Percentiles rank a stretch among this genome's conserved stretches.
Conservation (phyloP, 768 basidiomycete genomes). For the Russula sp. region DNA sequence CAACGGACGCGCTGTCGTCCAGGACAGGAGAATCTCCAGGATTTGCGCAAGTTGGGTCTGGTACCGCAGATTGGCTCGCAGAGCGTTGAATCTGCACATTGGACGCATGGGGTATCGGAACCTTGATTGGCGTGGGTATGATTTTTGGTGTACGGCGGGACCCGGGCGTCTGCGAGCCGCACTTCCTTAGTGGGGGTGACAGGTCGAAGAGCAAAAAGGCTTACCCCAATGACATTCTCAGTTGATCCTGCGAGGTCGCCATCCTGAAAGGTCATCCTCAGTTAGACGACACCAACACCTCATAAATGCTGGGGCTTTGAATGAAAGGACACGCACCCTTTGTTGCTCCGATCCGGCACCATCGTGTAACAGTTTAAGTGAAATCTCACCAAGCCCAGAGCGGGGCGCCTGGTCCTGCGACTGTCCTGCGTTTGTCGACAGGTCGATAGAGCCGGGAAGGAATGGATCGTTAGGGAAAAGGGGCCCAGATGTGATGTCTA, state of each 20-base stretch:
- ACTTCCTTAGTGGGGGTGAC: background rate
- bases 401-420: background rate
- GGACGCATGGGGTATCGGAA: slow-evolving; percentile 7
- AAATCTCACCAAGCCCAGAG: background rate
- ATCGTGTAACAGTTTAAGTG: background rate
- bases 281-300: background rate
- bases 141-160: slow-evolving; percentile 5
- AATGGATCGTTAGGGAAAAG: slow-evolving; percentile 11
- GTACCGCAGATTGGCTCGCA: background rate
- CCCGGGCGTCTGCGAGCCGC: background rate
- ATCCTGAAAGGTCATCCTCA: slow-evolving; percentile 9
- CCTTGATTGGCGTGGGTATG: slow-evolving; percentile 19
- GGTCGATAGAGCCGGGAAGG: background rate
- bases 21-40: slow-evolving; percentile 8
- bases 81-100: slow-evolving; percentile 17
- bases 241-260: background rate
- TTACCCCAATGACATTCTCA: background rate
- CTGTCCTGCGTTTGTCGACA: background rate
- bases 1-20: slow-evolving; percentile 15
- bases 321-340: background rate
- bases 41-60: background rate
- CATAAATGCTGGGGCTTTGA: background rate
- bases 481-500: slow-evolving; percentile 15
- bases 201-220: background rate
- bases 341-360: background rate